These are phyloP conservation scores for Boletus reticulatus DNA, from an alignment of 768 basidiomycete species.

Conservation along the genomic window DNA sequence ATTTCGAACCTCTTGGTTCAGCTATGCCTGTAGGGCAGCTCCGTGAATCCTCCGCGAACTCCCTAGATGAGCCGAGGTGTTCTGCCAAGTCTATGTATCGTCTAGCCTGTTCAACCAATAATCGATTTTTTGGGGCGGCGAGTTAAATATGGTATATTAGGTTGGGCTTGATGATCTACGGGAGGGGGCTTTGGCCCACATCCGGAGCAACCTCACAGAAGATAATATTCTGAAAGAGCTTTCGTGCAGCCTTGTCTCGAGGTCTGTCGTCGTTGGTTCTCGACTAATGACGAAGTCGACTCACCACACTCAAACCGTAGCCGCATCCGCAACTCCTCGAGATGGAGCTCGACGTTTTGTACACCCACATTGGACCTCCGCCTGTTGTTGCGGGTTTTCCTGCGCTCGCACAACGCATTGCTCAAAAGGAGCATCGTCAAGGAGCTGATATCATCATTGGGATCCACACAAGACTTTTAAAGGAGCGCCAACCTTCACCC, in stretches of 20 bases:
- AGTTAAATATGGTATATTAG: background rate
- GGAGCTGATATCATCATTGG: conserved; percentile 24
- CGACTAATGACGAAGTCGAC: background rate
- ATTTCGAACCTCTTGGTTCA: conserved; percentile 34
- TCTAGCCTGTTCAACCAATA: conserved; percentile 25
- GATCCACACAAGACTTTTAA: conserved; percentile 18
- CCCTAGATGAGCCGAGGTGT: conserved; percentile 19
- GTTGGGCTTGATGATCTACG: conserved; percentile 19
- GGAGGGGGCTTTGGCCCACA: conserved; percentile 16
- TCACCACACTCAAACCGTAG: background rate
- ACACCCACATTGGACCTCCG: conserved; percentile 12
- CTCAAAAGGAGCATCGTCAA: conserved; percentile 16
- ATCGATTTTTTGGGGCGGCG: background rate
- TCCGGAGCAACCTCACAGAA: conserved; percentile 17
- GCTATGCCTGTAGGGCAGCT: background rate
- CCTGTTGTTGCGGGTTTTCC: conserved; percentile 11
- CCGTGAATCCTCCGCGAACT: background rate
- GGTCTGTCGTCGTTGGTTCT: conserved; percentile 5
- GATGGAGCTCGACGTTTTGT: conserved; percentile 25
- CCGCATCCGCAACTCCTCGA: conserved; percentile 15
- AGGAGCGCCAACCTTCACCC: background rate
- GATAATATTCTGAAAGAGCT: conserved; percentile 26
- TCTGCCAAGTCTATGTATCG: conserved; percentile 47
- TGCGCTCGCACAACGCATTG: conserved; percentile 14
- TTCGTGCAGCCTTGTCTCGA: conserved; percentile 15